Conservation (phyloP, 192 early-diverging fungal genomes). For the Umbelopsis sp. region DNA sequence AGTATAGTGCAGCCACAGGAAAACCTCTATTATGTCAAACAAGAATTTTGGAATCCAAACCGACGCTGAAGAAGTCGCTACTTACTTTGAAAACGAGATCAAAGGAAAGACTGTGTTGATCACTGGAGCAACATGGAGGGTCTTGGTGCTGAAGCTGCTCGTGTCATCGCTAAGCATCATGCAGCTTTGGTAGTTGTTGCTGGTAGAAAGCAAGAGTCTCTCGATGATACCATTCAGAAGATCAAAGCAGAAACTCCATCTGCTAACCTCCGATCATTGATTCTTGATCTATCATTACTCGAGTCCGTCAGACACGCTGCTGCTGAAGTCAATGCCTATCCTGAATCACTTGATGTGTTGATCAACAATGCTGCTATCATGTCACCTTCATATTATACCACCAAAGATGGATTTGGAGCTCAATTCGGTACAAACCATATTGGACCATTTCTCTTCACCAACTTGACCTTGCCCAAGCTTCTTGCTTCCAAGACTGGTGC, state of each 20-base stretch:
- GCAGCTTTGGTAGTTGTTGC: conserved; percentile 20
- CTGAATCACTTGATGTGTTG: not conserved
- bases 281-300: not conserved
- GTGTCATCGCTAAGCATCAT: conserved; percentile 14
- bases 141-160: conserved; percentile 11
- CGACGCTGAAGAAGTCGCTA: not conserved
- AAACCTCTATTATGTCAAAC: not conserved
- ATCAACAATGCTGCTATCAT: conserved; percentile 45
- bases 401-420: conserved; percentile 40
- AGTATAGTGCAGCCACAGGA: too few relatives aligned
- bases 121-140: not conserved
- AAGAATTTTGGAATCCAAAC: not conserved
- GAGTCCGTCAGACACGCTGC: conserved; percentile 21
- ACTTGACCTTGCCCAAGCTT: conserved; percentile 13
- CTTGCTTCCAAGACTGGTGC: not conserved
- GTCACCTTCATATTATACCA: conserved; percentile 27
- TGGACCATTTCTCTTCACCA: conserved; percentile 20
- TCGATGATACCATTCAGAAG: conserved; percentile 17
- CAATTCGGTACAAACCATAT: not conserved
- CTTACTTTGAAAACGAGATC: not conserved
- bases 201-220: conserved; percentile 3
- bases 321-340: not conserved
- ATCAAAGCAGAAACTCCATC: not conserved
- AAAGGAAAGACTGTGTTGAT: not conserved
- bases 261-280: not conserved